Conservation (phyloP, 441 rosid genomes). For the Kokia cookei region DNA sequence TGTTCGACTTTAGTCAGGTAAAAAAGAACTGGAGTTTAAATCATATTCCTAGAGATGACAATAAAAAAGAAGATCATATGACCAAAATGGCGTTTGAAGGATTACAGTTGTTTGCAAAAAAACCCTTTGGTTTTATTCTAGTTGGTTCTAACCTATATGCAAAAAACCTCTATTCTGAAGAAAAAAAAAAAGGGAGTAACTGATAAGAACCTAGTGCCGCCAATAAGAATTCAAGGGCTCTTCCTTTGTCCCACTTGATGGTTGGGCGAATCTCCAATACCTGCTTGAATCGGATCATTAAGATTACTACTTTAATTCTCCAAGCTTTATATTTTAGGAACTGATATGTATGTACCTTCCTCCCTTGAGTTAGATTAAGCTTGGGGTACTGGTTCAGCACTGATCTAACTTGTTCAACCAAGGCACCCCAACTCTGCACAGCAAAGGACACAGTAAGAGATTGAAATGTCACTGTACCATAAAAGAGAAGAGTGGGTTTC, state of each 20-base stretch:
- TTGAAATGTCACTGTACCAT: background rate
- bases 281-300: slow-evolving; percentile 14
- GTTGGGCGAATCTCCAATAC: slow-evolving; percentile 63
- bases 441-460: background rate
- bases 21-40: no score
- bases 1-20: no score
- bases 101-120: no score
- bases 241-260: slow-evolving; percentile 75
- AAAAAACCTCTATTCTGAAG: background rate
- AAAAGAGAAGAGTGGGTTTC: background rate
- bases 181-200: background rate
- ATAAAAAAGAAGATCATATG: no score
- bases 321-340: background rate
- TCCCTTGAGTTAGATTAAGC: slow-evolving; percentile 54
- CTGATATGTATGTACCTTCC: slow-evolving; percentile 41
- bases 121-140: no score
- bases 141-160: no score
- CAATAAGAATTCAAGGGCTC: slow-evolving; percentile 57
- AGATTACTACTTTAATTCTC: background rate
- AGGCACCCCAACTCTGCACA: slow-evolving; percentile 47
- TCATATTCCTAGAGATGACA: no score
- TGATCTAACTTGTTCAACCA: slow-evolving; percentile 51
- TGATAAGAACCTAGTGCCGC: slow-evolving; percentile 42
- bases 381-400: slow-evolving; percentile 52
- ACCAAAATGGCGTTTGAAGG: no score